A percentile compares a stretch with the other conserved stretches of the same genome.
These are phyloP conservation scores for Chloranthus sessilifolius DNA, from an alignment of 164 flowering plant species.

Conservation along the genomic window DNA sequence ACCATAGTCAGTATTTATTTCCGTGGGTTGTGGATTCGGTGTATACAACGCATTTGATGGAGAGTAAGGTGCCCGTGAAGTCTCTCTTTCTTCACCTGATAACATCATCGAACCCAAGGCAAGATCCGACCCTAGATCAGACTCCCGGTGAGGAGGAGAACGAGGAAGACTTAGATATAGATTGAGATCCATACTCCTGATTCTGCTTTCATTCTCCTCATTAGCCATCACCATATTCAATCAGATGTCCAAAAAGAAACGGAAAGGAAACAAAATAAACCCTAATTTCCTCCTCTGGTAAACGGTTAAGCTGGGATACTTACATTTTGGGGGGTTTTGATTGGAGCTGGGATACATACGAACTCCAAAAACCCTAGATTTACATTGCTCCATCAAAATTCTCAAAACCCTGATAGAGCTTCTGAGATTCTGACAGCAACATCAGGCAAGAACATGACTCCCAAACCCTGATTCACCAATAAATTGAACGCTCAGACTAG, in stretches of 20 bases:
- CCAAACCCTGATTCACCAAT: no score
- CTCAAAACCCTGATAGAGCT: neutral
- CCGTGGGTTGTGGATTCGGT: conserved; percentile 1
- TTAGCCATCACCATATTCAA: conserved; percentile 18
- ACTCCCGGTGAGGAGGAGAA: conserved; percentile 13
- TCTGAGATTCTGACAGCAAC: neutral
- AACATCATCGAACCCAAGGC: conserved; percentile 15
- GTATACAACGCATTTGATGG: conserved; percentile 15
- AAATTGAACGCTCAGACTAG: no score
- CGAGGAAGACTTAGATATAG: conserved; percentile 28
- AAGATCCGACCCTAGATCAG: conserved; percentile 29
- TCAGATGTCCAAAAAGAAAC: no score
- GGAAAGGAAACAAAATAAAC: no score
- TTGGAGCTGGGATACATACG: neutral
- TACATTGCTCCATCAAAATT: neutral
- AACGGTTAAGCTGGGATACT: neutral
- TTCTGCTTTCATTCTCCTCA: conserved; percentile 9
- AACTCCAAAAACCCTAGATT: neutral
- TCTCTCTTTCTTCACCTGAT: conserved; percentile 1
- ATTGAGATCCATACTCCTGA: conserved; percentile 30
- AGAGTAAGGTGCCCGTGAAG: conserved; percentile 11
- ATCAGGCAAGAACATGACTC: neutral
- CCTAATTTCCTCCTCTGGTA: no score
- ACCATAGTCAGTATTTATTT: conserved; percentile 1
- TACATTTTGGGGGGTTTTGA: no score